phyloP scores from a whole-genome alignment of 2,329 filamentous ascomycete species.

The Cucurbitaria berberidis region DNA sequence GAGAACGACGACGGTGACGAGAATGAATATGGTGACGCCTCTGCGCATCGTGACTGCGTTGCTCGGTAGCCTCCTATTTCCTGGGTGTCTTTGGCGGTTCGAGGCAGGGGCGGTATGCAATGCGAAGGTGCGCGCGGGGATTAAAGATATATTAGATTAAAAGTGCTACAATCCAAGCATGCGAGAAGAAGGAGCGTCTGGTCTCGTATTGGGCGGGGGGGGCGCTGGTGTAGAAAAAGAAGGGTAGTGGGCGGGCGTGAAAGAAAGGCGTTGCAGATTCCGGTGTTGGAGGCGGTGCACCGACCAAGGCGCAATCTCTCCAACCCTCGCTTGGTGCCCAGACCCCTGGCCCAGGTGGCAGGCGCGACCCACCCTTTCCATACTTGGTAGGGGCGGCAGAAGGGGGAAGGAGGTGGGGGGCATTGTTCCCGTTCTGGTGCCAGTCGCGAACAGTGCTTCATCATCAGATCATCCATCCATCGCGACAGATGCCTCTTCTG shows the following conservation, averaged over 20 bases:
- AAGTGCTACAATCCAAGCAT: constrained; percentile 17
- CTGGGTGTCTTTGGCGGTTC: constrained; percentile 4
- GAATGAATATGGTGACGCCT: constrained; percentile 66
- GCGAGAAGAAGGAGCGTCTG: constrained; percentile 12
- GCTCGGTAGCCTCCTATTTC: constrained; percentile 29
- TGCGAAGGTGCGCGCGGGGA: constrained; percentile 5
- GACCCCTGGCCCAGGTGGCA: constrained; percentile 3
- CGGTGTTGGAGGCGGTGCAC: constrained; percentile 25
- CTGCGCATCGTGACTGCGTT: constrained; percentile 60
- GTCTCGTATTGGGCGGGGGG: constrained; percentile 13
- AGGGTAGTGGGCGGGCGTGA: constrained; percentile 11
- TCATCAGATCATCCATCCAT: no score
- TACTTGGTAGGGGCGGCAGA: neutral
- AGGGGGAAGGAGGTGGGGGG: no score
- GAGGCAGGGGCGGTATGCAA: constrained; percentile 7
- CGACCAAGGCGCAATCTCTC: constrained; percentile 8
- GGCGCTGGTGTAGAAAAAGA: constrained; percentile 20
- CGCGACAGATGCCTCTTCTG: no score
- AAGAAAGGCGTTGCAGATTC: constrained; percentile 13
- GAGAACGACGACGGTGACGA: constrained; percentile 69
- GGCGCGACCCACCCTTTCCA: constrained; percentile 5
- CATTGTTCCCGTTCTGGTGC: no score
- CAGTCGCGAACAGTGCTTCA: constrained; percentile 2
- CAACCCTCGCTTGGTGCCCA: constrained; percentile 23
- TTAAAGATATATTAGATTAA: constrained; percentile 15